Base-by-base conservation (phyloP, 306 rosid genomes). In the Prinsepia uniflora region DNA sequence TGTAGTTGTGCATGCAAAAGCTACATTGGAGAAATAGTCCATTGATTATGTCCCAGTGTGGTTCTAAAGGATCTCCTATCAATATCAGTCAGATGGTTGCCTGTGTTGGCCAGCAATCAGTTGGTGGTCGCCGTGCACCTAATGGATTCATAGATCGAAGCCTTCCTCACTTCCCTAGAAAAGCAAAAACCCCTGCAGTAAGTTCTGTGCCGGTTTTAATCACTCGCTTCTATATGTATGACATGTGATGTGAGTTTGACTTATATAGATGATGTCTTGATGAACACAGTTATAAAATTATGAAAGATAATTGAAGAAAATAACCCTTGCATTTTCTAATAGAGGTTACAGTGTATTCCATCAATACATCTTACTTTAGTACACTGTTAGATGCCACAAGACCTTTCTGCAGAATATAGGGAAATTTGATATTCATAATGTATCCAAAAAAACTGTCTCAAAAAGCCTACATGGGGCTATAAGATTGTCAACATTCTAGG, bases 11-110 rank as follows among this genome's bases (percentile, higher is more conserved):
- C 82, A 90, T 88, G 97, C 77, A 84, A 80, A 84, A 82, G 7
- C 78, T 93, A 44, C 97, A 87, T 82, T 90, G 97, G 98, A 84
- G 98, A 83, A 93, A 93, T 71, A 93, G 98, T 74, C 98, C 98
- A 30, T 78, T 93, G 92, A 93, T 93, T 77, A 93, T 93, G 98
- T 88, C 97, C 19, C 97, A 93, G 72, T 93, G 98, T 72, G 98
- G 98, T 68, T 93, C 98, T 79, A 93, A 93, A 81, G 98, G 97
- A 77, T 93, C 98, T 77, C 84, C 92, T 55, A 87, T 84, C 72
- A 93, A 93, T 78, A 93, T 93, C 64, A 83, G 98, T 42, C 98
- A 93, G 80, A 93, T 93, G 98, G 82, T 90, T 85, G 97, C 97
- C 18, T 88, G 94, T 80, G 98, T 93, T 64, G 98, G 97, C 74